phyloP scores from a whole-genome alignment of 768 basidiomycete genomes.

The Rhodotorula sphaerocarpa region DNA sequence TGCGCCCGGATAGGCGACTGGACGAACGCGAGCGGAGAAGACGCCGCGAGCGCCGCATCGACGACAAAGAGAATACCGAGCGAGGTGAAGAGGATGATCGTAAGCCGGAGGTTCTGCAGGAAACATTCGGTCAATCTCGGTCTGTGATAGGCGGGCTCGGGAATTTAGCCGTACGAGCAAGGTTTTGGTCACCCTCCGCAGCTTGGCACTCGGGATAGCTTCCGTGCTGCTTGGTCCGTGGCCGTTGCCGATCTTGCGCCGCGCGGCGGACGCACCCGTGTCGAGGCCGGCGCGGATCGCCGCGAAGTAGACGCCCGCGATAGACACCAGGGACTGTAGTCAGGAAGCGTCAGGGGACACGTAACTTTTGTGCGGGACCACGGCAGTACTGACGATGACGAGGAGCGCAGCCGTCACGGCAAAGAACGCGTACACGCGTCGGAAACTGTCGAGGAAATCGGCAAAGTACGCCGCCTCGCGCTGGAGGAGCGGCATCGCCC shows the following conservation, averaged over 20 bases:
- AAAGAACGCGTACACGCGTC: constrained; percentile 7
- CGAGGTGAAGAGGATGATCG: constrained; percentile 1
- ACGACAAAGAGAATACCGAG: constrained; percentile 14
- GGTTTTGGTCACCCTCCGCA: too few species aligned
- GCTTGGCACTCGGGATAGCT: too few species aligned
- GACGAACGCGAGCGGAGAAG: background rate
- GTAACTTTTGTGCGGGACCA: background rate
- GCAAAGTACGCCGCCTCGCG: background rate
- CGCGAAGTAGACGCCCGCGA: constrained; percentile 8
- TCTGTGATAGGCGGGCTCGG: too few species aligned
- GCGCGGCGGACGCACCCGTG: too few species aligned
- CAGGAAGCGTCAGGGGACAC: background rate
- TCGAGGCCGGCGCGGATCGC: background rate
- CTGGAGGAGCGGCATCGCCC: background rate
- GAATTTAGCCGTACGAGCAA: too few species aligned
- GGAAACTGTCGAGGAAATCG: background rate
- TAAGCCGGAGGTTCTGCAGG: constrained; percentile 2
- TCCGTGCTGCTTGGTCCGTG: too few species aligned
- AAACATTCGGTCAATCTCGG: background rate
- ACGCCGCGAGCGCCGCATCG: background rate
- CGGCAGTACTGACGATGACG: background rate
- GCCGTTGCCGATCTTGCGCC: too few species aligned
- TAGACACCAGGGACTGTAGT: background rate
- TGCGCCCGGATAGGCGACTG: background rate
- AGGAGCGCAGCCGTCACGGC: background rate